These are phyloP conservation scores for Talaromyces sp. DNA, from an alignment of 2,329 filamentous ascomycete genomes.

Conservation along the genomic window DNA sequence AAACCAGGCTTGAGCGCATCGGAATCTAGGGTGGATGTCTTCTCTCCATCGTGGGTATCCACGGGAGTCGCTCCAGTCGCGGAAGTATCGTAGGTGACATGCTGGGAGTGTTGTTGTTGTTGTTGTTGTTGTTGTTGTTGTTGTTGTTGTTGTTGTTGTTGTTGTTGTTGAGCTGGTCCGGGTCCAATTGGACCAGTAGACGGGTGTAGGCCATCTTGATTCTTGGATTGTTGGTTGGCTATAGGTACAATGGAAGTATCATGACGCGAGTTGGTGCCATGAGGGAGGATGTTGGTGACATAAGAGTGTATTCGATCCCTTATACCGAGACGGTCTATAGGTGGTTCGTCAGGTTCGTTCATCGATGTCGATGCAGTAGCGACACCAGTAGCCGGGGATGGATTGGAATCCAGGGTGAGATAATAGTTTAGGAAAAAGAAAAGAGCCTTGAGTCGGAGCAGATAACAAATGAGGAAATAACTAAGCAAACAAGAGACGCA, in stretches of 20 bases:
- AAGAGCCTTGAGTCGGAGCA: neutral
- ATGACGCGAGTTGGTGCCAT: conserved; percentile 27
- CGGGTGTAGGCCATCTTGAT: conserved; percentile 7
- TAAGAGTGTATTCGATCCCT: conserved; percentile 44
- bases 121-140: neutral
- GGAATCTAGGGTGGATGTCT: conserved; percentile 51
- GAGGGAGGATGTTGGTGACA: conserved; percentile 37
- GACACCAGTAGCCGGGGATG: neutral
- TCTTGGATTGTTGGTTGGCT: conserved; percentile 12
- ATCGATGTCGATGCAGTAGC: conserved; percentile 40
- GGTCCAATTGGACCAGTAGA: neutral
- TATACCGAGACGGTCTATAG: conserved; percentile 52
- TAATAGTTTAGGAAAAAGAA: neutral
- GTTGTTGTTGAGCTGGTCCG: neutral
- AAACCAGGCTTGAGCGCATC: conserved; percentile 41
- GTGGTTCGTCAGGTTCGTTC: conserved; percentile 54
- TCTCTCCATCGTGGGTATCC: conserved; percentile 51
- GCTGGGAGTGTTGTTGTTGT: neutral
- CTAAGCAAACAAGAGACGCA: neutral
- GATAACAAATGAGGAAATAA: neutral
- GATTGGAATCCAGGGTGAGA: conserved; percentile 1
- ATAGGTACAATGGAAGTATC: conserved; percentile 21
- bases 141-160: neutral
- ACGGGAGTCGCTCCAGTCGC: conserved; percentile 39
- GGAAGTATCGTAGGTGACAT: conserved; percentile 20